Evolutionary conservation across 352 stramenopile genomes (phyloP).

Genomic region (Globisporangium rhizosaccharum): DNA sequence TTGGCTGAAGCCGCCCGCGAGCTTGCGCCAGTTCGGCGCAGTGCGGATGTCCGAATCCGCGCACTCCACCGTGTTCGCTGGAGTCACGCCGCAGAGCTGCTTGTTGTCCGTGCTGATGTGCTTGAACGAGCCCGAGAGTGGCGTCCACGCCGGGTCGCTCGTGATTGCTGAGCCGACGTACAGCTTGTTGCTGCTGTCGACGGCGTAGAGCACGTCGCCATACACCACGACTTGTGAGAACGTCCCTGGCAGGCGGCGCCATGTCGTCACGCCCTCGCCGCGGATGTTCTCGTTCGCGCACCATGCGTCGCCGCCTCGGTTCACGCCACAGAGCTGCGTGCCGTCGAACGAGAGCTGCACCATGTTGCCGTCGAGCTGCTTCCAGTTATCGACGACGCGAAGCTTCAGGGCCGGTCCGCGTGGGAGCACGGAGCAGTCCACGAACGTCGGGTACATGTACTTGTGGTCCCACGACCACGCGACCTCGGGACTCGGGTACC

Average conservation of each 20-base stretch:
- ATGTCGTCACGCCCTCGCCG: conserved; percentile 12
- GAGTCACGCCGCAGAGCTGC: conserved; percentile 16
- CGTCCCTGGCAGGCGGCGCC: conserved; percentile 16
- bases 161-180: conserved; percentile 6
- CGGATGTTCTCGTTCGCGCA: conserved; percentile 21
- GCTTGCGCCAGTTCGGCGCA: conserved; percentile 9
- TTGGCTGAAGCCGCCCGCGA: conserved; percentile 10
- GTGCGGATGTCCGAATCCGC: conserved; percentile 12
- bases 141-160: conserved; percentile 9
- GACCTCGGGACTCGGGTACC: conserved; percentile 13
- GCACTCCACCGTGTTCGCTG: conserved; percentile 3
- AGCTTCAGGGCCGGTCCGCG: neutral
- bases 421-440: conserved; percentile 14
- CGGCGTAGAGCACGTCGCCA: conserved; percentile 21
- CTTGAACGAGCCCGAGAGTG: conserved; percentile 13
- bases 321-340: conserved; percentile 22
- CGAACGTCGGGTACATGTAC: conserved; percentile 9
- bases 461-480: conserved; percentile 19
- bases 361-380: conserved; percentile 14
- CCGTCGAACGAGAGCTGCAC: conserved; percentile 28
- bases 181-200: conserved; percentile 10
- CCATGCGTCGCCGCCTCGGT: conserved; percentile 13
- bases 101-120: conserved; percentile 22
- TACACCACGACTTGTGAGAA: conserved; percentile 24
- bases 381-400: conserved; percentile 7